These are phyloP conservation scores for Erodium moschatum DNA, from an alignment of 441 rosid genomes.

Conservation along the genomic window DNA sequence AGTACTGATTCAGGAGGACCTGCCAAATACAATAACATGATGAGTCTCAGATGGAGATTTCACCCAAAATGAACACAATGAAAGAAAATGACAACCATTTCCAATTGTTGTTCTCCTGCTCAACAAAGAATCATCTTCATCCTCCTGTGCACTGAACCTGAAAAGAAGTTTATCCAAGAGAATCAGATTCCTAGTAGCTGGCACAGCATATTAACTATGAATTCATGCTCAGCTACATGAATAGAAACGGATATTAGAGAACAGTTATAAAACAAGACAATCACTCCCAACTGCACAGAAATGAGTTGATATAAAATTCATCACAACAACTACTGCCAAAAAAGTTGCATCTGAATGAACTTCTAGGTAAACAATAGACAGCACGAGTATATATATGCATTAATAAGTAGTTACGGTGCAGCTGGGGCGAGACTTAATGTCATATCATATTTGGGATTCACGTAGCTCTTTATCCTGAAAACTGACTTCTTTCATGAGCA, in stretches of 20 bases:
- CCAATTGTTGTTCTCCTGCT: constrained; percentile 91
- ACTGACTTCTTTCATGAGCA: not conserved
- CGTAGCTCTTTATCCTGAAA: not conserved
- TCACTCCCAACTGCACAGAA: not conserved
- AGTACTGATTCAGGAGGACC: constrained; percentile 82
- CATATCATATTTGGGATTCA: constrained; percentile 1
- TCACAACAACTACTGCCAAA: not conserved
- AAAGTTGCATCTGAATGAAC: not conserved
- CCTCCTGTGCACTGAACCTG: constrained; percentile 87
- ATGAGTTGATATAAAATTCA: not conserved
- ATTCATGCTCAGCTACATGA: not conserved
- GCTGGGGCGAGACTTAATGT: not conserved
- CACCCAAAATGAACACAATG: constrained; percentile 12
- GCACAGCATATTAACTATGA: not conserved
- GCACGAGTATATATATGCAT: not conserved
- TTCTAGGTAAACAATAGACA: not conserved
- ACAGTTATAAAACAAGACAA: not conserved
- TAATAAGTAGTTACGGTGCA: not conserved
- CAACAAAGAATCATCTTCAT: constrained; percentile 61
- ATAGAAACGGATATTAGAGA: not conserved
- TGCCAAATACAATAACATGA: constrained; percentile 28
- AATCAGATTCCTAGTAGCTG: not conserved
- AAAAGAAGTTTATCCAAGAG: constrained; percentile 18
- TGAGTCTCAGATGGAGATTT: constrained; percentile 22
- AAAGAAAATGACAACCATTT: constrained; percentile 52